These are phyloP conservation scores for Penicillium chermesinum DNA, from an alignment of 495 filamentous ascomycete genomes.

Conservation along the genomic window DNA sequence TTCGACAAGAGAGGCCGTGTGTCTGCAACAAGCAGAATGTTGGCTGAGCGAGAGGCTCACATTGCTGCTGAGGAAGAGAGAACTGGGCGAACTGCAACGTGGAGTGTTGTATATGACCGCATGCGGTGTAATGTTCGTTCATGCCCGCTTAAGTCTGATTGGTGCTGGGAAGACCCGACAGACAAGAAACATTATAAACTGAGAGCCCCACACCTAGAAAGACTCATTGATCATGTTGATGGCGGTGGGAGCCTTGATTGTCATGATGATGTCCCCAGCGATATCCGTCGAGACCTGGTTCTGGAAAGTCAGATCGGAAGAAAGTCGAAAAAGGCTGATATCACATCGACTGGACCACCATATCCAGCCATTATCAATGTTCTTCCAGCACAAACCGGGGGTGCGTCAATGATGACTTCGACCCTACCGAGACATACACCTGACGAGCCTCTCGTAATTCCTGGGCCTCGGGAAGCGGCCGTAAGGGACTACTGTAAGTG, in stretches of 20 bases:
- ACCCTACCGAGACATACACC: no score
- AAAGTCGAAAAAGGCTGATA: neutral
- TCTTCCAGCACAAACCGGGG: no score
- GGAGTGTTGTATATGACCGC: constrained; percentile 7
- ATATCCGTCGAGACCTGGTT: no score
- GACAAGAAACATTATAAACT: constrained; percentile 3
- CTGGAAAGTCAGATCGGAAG: no score
- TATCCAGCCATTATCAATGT: no score
- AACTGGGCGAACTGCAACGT: constrained; percentile 4
- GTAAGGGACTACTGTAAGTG: no score
- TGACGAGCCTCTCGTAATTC: no score
- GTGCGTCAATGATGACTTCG: no score
- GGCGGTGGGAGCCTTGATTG: neutral
- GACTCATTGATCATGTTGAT: constrained; percentile 1
- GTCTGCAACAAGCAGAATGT: constrained; percentile 13
- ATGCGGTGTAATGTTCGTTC: constrained; percentile 4
- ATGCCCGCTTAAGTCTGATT: no score
- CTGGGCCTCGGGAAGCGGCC: no score
- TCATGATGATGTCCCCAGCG: no score
- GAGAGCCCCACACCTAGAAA: constrained; percentile 1
- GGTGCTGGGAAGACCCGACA: constrained; percentile 14
- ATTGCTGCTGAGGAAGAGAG: constrained; percentile 11
- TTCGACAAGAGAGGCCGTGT: constrained; percentile 14
- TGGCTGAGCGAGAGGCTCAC: constrained; percentile 10
- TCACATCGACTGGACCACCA: no score